A percentile compares a stretch with the other conserved stretches of the same genome.
Conservation (phyloP, 257 asterid species). For the Gardenia jasminoides region DNA sequence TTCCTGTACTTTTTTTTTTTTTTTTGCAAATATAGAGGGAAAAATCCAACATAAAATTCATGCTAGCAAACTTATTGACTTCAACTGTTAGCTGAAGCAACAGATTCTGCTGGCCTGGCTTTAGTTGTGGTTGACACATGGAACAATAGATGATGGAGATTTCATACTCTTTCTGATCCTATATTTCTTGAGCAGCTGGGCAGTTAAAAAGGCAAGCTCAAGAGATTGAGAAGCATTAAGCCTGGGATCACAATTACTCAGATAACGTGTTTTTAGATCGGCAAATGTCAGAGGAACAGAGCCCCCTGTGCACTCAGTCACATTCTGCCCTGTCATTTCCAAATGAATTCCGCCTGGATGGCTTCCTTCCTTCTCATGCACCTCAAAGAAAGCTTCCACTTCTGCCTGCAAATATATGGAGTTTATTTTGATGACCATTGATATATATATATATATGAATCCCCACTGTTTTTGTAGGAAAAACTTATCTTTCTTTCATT, state of each 20-base stretch:
- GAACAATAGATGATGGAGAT: too few relatives aligned
- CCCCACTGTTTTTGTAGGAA: too few relatives aligned
- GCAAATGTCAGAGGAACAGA: background rate
- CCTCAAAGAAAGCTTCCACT: slow-evolving; percentile 17
- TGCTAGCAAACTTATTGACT: too few relatives aligned
- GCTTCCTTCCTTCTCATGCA: slow-evolving; percentile 20
- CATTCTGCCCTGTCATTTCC: slow-evolving; percentile 10
- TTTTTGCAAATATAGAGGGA: too few relatives aligned
- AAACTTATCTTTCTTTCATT: too few relatives aligned
- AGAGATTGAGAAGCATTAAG: slow-evolving; percentile 7
- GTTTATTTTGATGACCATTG: background rate
- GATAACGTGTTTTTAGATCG: background rate
- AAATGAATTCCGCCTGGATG: slow-evolving; percentile 13
- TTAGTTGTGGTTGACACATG: too few relatives aligned
- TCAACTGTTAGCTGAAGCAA: too few relatives aligned
- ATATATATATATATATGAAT: too few relatives aligned
- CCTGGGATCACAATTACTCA: background rate
- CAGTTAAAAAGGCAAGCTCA: background rate
- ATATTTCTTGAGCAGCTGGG: background rate
- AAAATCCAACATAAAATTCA: too few relatives aligned
- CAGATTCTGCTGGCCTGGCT: too few relatives aligned
- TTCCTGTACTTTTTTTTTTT: too few relatives aligned
- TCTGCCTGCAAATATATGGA: slow-evolving; percentile 6
- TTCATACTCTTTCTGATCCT: background rate
- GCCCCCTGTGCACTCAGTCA: slow-evolving; percentile 5